Base-by-base conservation (phyloP, 352 stramenopile species). In the Halophytophthora batemanensis region DNA sequence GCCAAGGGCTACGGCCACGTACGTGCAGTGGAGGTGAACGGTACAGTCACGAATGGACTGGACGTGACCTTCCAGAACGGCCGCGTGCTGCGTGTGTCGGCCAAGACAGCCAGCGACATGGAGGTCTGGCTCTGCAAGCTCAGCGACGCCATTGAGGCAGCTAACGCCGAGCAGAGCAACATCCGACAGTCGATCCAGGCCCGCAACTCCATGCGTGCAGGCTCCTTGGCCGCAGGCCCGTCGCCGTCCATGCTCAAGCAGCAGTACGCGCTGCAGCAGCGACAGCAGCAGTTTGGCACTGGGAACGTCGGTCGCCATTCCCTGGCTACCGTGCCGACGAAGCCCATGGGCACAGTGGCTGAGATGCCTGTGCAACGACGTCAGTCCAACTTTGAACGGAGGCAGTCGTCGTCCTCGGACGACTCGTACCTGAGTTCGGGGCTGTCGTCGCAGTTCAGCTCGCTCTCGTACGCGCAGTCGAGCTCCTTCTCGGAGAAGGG, bases 1-100 rank as follows among this genome's bases (percentile, higher is more conserved):
- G 78, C 80, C n/a, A 93, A 93, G 52, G 83, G 83, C 28, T 88
- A 87, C 55, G 83, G 83, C 15, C 80, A 90, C 49, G 81, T 93
- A 7, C 65, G 66, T 37, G 66, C 71, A 6, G 77, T 90, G n/a
- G 78, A 90, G 56, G 78, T 93, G 34, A 82, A 89, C 45, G 68
- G 56, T 33, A 69, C 64, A n/a, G 70, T 73, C 47, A 50, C 51
- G 4, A 80, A 85, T 41, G 77, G 76, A n/a, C 61, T 93, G 46
- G 77, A 89, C 42, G 77, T 93, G 22, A 77, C 50, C 19, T 93
- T 93, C 46, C 79, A 91, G 22, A 90, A 80, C 42, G 79, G 77
- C 6, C 76, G 83, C 21, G 57, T 92, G 45, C 53, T 93, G 50
- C 66, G 80, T n/a, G 83, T 92, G 19, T 78, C 66, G 17, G 78